These are phyloP conservation scores for Xylaria sp. DNA, from an alignment of 2,329 filamentous ascomycete species.

Conservation along the genomic window DNA sequence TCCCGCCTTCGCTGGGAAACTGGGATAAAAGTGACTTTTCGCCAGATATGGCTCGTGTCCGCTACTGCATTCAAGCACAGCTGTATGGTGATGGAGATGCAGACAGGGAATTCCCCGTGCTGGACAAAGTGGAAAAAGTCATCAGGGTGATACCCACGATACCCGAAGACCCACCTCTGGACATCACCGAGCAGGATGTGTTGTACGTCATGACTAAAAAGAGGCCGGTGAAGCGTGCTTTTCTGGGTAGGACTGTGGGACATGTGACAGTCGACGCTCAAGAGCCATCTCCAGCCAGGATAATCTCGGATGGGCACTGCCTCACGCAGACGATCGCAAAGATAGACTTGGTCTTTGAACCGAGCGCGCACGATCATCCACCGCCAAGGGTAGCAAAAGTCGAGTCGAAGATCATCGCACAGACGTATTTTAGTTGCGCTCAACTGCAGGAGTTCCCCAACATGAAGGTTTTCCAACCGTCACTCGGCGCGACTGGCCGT, in stretches of 20 bases:
- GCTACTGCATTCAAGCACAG: conserved; percentile 49
- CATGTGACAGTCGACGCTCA: conserved; percentile 41
- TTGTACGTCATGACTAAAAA: conserved; percentile 46
- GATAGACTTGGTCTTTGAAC: conserved; percentile 45
- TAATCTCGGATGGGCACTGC: conserved; percentile 45
- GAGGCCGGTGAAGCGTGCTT: conserved; percentile 49
- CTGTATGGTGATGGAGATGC: conserved; percentile 28
- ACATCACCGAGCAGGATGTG: conserved; percentile 43
- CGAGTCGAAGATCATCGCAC: conserved; percentile 46
- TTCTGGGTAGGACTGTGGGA: conserved; percentile 49
- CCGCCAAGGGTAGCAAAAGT: conserved; percentile 47
- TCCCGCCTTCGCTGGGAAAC: conserved; percentile 48
- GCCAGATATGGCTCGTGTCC: conserved; percentile 49
- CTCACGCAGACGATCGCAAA: conserved; percentile 40
- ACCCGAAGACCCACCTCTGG: conserved; percentile 47
- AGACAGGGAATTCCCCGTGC: conserved; percentile 25
- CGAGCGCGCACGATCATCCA: conserved; percentile 37
- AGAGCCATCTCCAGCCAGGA: conserved; percentile 45
- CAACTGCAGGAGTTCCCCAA: conserved; percentile 46
- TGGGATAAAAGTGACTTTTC: conserved; percentile 53
- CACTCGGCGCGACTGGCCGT: conserved; percentile 37
- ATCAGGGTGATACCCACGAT: conserved; percentile 50
- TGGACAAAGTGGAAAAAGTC: conserved; percentile 40
- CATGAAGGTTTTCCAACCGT: conserved; percentile 40
- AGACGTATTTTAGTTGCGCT: conserved; percentile 48